A percentile compares a stretch with the other conserved stretches of the same genome.
phyloP scores from a whole-genome alignment of 2,329 filamentous ascomycete species.

The Hymenoscyphus repandus region DNA sequence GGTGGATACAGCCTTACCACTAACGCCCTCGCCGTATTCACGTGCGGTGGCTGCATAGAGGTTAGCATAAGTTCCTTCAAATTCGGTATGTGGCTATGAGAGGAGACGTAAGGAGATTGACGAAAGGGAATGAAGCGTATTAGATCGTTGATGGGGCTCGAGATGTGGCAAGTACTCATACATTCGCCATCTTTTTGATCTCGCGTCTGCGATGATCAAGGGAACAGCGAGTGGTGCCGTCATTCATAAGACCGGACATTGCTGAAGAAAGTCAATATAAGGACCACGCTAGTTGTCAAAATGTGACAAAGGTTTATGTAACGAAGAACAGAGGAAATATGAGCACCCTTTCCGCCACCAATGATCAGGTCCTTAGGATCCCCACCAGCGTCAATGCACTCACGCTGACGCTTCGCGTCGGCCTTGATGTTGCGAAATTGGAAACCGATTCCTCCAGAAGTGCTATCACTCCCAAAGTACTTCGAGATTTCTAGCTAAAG shows the following conservation, averaged over 20 bases:
- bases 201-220: conserved; percentile 28
- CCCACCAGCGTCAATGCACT: conserved; percentile 39
- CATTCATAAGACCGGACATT: conserved; percentile 17
- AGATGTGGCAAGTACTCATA: conserved; percentile 10
- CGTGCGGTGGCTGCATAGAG: conserved; percentile 24
- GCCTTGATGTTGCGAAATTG: conserved; percentile 54
- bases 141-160: background rate
- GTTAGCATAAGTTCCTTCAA: conserved; percentile 22
- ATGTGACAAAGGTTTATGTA: no score
- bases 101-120: conserved; percentile 4
- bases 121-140: background rate
- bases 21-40: conserved; percentile 23
- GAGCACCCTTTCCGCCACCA: conserved; percentile 9
- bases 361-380: conserved; percentile 35
- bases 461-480: conserved; percentile 53
- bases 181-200: conserved; percentile 25
- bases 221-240: conserved; percentile 21
- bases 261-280: conserved; percentile 20
- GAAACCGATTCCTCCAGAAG: conserved; percentile 52
- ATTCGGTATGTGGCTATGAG: conserved; percentile 7
- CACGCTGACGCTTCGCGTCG: conserved; percentile 44
- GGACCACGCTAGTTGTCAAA: no score
- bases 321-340: background rate
- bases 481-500: conserved; percentile 48
- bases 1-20: conserved; percentile 27